Conservation (phyloP, 495 filamentous ascomycete species). For the Hyaloscypha variabilis region DNA sequence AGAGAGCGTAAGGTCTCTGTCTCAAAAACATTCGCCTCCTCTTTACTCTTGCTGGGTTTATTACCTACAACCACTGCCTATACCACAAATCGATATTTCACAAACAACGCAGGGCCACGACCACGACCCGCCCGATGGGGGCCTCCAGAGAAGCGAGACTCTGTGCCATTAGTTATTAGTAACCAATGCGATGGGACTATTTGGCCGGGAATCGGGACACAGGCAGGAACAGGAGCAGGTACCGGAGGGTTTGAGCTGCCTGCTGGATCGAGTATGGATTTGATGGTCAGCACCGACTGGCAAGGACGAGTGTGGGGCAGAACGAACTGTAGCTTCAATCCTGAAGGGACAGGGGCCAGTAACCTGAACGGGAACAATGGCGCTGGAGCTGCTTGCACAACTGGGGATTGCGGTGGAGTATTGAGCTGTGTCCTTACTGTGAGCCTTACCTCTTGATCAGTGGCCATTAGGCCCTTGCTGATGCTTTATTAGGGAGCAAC, state of each 20-base stretch:
- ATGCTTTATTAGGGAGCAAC: constrained; percentile 53
- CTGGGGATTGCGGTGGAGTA: constrained; percentile 73
- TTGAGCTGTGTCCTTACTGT: constrained; percentile 67
- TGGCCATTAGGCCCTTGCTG: constrained; percentile 14
- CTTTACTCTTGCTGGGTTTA: constrained; percentile 34
- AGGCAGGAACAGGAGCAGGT: constrained; percentile 63
- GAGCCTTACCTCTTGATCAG: constrained; percentile 33
- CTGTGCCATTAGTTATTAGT: constrained; percentile 42
- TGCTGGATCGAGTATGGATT: constrained; percentile 47
- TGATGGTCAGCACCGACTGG: constrained; percentile 70
- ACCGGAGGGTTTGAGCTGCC: constrained; percentile 65
- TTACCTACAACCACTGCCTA: constrained; percentile 10
- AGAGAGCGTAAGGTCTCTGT: constrained; percentile 45
- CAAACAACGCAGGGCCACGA: constrained; percentile 18
- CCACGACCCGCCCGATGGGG: constrained; percentile 23
- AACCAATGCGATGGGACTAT: constrained; percentile 70
- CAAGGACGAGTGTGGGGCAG: constrained; percentile 79
- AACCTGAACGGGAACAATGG: constrained; percentile 42
- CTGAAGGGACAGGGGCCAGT: constrained; percentile 52
- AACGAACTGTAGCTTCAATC: constrained; percentile 77
- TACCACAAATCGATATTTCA: constrained; percentile 21
- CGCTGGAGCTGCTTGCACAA: constrained; percentile 60
- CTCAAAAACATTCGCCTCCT: constrained; percentile 76
- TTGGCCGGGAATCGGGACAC: constrained; percentile 71
- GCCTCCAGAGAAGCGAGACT: constrained; percentile 27